Evolutionary conservation across 169 alveolate genomes (phyloP).

Genomic region (Plasmodium yoelii): DNA sequence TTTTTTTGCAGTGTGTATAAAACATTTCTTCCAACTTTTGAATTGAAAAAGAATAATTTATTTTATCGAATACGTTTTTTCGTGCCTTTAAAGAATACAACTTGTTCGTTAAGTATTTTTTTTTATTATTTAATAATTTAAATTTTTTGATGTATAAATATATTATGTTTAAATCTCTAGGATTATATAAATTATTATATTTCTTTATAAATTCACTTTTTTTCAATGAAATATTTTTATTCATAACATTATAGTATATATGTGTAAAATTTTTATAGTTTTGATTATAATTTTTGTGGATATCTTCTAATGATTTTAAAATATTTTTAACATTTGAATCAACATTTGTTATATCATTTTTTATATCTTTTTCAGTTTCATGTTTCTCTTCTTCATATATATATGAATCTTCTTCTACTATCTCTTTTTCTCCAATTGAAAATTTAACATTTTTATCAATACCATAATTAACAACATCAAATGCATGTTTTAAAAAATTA

Average conservation of each 20-base stretch:
- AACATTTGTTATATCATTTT: slow-evolving; percentile 26
- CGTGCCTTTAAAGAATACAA: slow-evolving; percentile 39
- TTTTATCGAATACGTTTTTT: slow-evolving; percentile 44
- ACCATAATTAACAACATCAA: slow-evolving; percentile 71
- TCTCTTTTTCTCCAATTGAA: slow-evolving; percentile 58
- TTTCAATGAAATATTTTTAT: slow-evolving; percentile 57
- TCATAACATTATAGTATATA: slow-evolving; percentile 45
- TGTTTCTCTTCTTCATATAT: slow-evolving; percentile 24
- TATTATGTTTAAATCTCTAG: slow-evolving; percentile 51
- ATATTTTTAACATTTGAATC: slow-evolving; percentile 39
- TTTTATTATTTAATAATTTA: slow-evolving; percentile 59
- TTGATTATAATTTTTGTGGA: slow-evolving; percentile 44
- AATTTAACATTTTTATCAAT: slow-evolving; percentile 67
- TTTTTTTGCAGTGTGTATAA: slow-evolving; percentile 57
- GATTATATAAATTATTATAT: slow-evolving; percentile 47
- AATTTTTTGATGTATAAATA: slow-evolving; percentile 67
- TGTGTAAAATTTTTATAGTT: slow-evolving; percentile 49
- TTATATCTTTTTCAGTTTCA: slow-evolving; percentile 44
- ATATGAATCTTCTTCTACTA: slow-evolving; percentile 64
- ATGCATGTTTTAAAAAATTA: slow-evolving; percentile 72
- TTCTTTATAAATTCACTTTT: slow-evolving; percentile 66
- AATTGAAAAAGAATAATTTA: slow-evolving; percentile 56
- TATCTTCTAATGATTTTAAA: slow-evolving; percentile 43
- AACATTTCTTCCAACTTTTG: slow-evolving; percentile 65
- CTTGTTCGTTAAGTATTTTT: slow-evolving; percentile 34